Evolutionary conservation across 495 filamentous ascomycete species (phyloP).

Genomic region (Cetradonia linearis): DNA sequence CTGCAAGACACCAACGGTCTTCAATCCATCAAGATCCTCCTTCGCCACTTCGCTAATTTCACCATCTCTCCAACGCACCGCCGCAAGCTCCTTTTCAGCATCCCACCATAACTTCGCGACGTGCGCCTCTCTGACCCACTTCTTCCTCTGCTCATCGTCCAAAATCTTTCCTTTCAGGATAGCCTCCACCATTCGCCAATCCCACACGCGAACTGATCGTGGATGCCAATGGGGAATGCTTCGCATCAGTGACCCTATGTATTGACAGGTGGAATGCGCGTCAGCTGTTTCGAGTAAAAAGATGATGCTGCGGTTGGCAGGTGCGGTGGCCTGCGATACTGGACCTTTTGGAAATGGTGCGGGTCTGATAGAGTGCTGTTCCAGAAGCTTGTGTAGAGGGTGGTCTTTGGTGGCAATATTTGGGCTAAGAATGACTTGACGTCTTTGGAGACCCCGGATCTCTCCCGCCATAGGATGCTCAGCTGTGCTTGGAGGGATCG

Average conservation of each 20-base stretch:
- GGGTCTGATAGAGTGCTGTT: background rate
- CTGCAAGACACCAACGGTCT: background rate
- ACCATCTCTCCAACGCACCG: background rate
- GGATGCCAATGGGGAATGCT: constrained; percentile 4
- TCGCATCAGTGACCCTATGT: constrained; percentile 5
- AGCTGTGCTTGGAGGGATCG: constrained; percentile 13
- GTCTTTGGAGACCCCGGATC: background rate
- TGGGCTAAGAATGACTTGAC: constrained; percentile 12
- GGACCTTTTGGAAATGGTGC: background rate
- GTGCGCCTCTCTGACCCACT: background rate
- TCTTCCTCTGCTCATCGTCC: background rate
- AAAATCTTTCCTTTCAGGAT: background rate
- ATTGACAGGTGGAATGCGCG: background rate
- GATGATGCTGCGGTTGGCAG: constrained; percentile 6
- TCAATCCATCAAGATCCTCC: background rate
- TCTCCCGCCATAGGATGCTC: background rate
- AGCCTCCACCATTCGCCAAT: constrained; percentile 17
- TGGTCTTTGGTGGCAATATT: background rate
- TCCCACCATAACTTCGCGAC: constrained; percentile 11
- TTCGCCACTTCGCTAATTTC: background rate
- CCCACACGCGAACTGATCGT: constrained; percentile 13
- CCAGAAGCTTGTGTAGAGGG: background rate
- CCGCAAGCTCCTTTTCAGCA: background rate
- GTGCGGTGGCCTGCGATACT: background rate
- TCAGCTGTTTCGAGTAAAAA: constrained; percentile 9